Conservation (phyloP, 345 rosid species). For the Clarkia xantiana region DNA sequence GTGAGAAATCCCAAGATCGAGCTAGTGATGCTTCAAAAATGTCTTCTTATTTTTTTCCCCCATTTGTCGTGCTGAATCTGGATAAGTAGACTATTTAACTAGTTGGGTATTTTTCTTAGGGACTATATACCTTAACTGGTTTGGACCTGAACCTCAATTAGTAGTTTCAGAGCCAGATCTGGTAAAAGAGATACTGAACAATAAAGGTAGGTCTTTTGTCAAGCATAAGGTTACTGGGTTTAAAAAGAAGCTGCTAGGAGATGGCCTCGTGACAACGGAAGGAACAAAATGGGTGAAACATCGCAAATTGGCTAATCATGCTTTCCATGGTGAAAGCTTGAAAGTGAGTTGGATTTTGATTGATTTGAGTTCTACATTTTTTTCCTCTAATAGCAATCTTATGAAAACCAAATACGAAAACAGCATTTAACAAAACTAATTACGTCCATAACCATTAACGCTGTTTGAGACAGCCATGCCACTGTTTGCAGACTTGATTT, state of each 20-base stretch:
- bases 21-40: not conserved
- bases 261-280: conserved; percentile 19
- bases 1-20: not conserved
- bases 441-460: too few species aligned
- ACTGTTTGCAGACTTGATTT: too few species aligned
- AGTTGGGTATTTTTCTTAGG: conserved; percentile 1
- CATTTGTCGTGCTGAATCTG: too few species aligned
- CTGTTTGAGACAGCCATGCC: too few species aligned
- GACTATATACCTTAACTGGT: conserved; percentile 3
- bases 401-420: too few species aligned
- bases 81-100: not conserved
- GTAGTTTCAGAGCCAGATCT: conserved; percentile 1
- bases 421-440: too few species aligned
- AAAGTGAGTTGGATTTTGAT: conserved; percentile 12
- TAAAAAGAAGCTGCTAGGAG: conserved; percentile 15
- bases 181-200: conserved; percentile 5
- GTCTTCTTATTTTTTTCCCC: not conserved
- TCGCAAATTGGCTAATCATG: conserved; percentile 31
- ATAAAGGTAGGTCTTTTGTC: not conserved
- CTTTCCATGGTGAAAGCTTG: conserved; percentile 34
- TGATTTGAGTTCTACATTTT: not conserved
- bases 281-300: conserved; percentile 31
- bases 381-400: too few species aligned
- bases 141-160: conserved; percentile 1
- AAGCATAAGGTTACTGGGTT: not conserved